Evolutionary conservation across 2,329 filamentous ascomycete species (phyloP).

Genomic region (Diaporthe destruens): DNA sequence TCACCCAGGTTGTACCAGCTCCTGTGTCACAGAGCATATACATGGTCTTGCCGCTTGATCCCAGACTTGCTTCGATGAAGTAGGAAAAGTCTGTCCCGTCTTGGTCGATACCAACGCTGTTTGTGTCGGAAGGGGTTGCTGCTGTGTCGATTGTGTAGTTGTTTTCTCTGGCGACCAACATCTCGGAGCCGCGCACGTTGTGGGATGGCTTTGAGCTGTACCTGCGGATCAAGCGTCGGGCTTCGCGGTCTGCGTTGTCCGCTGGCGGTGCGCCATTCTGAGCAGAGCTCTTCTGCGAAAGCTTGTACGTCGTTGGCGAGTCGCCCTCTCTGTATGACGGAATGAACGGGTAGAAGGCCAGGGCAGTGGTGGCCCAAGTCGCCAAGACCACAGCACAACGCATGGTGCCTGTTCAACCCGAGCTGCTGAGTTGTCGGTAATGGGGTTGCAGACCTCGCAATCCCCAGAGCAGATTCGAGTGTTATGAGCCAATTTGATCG

Average conservation of each 20-base stretch:
- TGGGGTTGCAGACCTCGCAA: not conserved
- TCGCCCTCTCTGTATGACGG: slow-evolving; percentile 47
- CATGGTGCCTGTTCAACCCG: slow-evolving; percentile 53
- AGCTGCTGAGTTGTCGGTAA: not conserved
- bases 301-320: slow-evolving; percentile 54
- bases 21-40: slow-evolving; percentile 77
- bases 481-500: not conserved
- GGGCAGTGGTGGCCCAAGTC: slow-evolving; percentile 59
- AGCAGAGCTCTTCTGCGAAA: slow-evolving; percentile 54
- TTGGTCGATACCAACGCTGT: slow-evolving; percentile 70
- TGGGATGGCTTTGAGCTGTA: slow-evolving; percentile 49
- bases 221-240: slow-evolving; percentile 56
- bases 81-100: slow-evolving; percentile 77
- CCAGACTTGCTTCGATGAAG: slow-evolving; percentile 69
- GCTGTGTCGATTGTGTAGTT: slow-evolving; percentile 62
- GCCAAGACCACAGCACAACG: slow-evolving; percentile 58
- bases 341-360: slow-evolving; percentile 63
- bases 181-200: slow-evolving; percentile 41
- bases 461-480: not conserved
- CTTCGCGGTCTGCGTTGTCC: slow-evolving; percentile 55
- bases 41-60: slow-evolving; percentile 65
- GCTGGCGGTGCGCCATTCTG: slow-evolving; percentile 51
- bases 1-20: slow-evolving; percentile 84
- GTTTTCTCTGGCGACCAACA: slow-evolving; percentile 57
- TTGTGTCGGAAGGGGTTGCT: slow-evolving; percentile 56